phyloP scores from a whole-genome alignment of 495 filamentous ascomycete genomes.

The Neurospora sp. region DNA sequence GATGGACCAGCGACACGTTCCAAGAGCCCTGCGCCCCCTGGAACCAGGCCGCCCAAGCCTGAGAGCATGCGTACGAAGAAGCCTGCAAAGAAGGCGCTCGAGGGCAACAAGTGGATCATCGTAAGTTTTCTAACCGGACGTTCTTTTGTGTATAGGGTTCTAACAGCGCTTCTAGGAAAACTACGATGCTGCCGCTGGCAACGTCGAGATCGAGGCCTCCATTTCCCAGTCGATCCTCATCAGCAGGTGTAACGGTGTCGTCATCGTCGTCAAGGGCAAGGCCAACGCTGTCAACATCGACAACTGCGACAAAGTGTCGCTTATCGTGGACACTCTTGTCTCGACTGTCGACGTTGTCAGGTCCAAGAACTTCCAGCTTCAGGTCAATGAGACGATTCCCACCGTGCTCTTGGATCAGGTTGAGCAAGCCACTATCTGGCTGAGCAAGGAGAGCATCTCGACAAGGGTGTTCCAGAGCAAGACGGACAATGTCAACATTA shows the following conservation, averaged over 20 bases:
- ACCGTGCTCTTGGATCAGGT: constrained; percentile 88
- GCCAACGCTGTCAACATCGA: constrained; percentile 91
- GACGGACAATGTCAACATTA: constrained; percentile 72
- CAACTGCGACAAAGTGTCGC: constrained; percentile 71
- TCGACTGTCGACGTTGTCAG: constrained; percentile 91
- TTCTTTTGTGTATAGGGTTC: not conserved
- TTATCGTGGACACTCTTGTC: constrained; percentile 84
- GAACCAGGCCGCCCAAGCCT: constrained; percentile 79
- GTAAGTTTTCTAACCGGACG: constrained; percentile 26
- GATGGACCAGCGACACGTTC: constrained; percentile 46
- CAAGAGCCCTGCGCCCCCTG: constrained; percentile 77
- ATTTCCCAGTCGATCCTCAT: constrained; percentile 89
- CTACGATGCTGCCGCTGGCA: constrained; percentile 64
- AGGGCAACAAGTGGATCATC: constrained; percentile 92
- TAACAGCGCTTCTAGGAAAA: constrained; percentile 53
- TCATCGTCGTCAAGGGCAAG: constrained; percentile 81
- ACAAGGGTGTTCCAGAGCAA: constrained; percentile 87
- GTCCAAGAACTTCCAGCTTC: constrained; percentile 80
- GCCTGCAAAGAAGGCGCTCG: constrained; percentile 81
- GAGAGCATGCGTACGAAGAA: constrained; percentile 90
- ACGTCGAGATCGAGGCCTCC: constrained; percentile 65
- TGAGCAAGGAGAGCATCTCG: constrained; percentile 62
- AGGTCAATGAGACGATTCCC: constrained; percentile 74
- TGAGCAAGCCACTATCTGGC: constrained; percentile 78
- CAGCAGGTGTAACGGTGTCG: constrained; percentile 79